Evolutionary conservation across 129 eudicot species (phyloP), one percentile per base, ranked within the genome.

Genomic region (Centrapalus pauciflorus): DNA sequence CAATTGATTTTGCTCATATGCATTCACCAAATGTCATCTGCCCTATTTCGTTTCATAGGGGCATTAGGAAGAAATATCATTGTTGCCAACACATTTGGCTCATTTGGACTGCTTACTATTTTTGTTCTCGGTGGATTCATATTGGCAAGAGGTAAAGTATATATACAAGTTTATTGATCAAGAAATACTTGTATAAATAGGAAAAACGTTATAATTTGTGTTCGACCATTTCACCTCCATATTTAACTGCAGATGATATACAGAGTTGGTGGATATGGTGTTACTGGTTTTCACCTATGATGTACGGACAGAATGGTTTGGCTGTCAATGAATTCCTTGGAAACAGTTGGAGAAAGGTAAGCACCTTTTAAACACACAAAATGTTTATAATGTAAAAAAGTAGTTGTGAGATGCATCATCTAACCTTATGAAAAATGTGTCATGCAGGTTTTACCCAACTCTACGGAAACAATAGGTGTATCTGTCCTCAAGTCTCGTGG

Each of bases 201-300:
- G 55, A 28, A 30, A 5, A 33, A 4, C 3, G 28, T 38, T 2
- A 52, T 21, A 1, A 34, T 19, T 11, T 9, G 54, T n/a, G n/a
- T 13, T 33, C 29, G n/a, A 67, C 69, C 11, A 37, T 28, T 29
- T 1, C 0, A 59, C n/a, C 30, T 45, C 29, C 34, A 58, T 58
- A 72, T 58, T 51, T 21, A 79, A 2, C 27, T 26, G 6, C 83
- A 93, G 98, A 88, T 40, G 81, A 81, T 50, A 78, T 93, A 19
- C 77, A 73, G 64, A 70, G 59, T 17, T 93, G 98, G 98, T 88
- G 91, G 95, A 51, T 82, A 55, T 93, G 98, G 98, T 92, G 96
- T 54, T 93, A 88, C 35, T 93, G 96, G 96, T 57, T 85, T 64
- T 93, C 98, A 8, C 98, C 98, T 23, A 46, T 93, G 89, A 86